Evolutionary conservation across 495 filamentous ascomycete genomes (phyloP), one percentile per base, ranked within the genome.

Genomic region (Xylaria sp.): DNA sequence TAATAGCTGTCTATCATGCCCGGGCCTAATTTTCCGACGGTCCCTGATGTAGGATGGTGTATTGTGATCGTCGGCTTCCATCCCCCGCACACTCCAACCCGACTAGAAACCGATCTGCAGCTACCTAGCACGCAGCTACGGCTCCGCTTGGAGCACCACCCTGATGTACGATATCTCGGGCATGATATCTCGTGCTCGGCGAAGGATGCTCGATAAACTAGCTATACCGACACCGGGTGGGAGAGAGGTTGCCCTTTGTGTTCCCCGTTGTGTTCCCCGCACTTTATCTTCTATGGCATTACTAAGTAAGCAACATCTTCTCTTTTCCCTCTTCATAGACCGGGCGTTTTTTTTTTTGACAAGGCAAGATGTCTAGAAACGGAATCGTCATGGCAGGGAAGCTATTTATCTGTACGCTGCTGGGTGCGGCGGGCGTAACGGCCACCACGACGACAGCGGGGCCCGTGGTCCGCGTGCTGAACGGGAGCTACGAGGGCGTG

Each of bases 401-500:
- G 19, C 31, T 48, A 53, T 67, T 21, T 21, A 33, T 46, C 37
- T 19, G 26, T 11, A 4, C 61, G 19, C 48, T 53, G 48, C 26
- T 69, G 0, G 24, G 24, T 15, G 19, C 31, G n/a, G 50, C 19
- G 33, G 37, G 52, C 2, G 2, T 24, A 15, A 26, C 14, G 3
- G 35, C 52, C 21, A 6, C 53, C 15, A 26, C 53, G 2, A 29
- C 66, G 1, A 8, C 53, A 33, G n/a, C n/a, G n/a, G 58, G 57
- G n/a, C 76, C 76, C 26, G 66, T 72, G 17, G 76, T 75, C 31
- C 55, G 68, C 5, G 59, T 78, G 26, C 69, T 29, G 41, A 82
- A 82, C 59, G 80, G 78, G 24, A 82, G 75, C 12, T 81, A 81
- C 46, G 73, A 75, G 37, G 79, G 80, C n/a, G 29, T 80, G 65